phyloP scores from a whole-genome alignment of 1,284 basidiomycete genomes.

The Inonotus hispidus region DNA sequence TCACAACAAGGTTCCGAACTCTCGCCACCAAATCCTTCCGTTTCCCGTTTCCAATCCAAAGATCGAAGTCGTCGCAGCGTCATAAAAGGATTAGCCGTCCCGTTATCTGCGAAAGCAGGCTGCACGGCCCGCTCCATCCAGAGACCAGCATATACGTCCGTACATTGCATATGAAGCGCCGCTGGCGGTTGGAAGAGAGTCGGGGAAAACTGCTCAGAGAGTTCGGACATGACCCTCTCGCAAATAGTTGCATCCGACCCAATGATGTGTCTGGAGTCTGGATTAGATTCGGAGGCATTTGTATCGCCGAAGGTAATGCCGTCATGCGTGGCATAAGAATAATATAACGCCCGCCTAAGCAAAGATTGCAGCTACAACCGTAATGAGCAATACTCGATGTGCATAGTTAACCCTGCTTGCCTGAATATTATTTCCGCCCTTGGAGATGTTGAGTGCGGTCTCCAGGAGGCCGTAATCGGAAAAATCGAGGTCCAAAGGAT shows the following conservation, averaged over 20 bases:
- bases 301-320: slow-evolving; percentile 2
- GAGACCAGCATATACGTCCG: slow-evolving; percentile 57
- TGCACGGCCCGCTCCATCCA: slow-evolving; percentile 66
- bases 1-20: slow-evolving; percentile 34
- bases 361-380: slow-evolving; percentile 4
- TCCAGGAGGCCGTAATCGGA: slow-evolving; percentile 21
- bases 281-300: neutral
- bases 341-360: slow-evolving; percentile 13
- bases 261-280: neutral
- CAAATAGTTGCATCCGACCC: slow-evolving; percentile 8
- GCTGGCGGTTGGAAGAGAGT: slow-evolving; percentile 64
- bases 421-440: neutral
- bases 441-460: neutral
- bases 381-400: neutral
- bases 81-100: slow-evolving; percentile 63
- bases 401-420: neutral
- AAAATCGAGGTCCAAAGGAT: slow-evolving; percentile 25
- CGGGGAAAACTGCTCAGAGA: slow-evolving; percentile 65
- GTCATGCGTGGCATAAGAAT: slow-evolving; percentile 11
- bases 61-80: slow-evolving; percentile 52
- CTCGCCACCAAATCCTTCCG: neutral
- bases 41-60: slow-evolving; percentile 46
- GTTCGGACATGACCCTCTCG: slow-evolving; percentile 23
- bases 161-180: slow-evolving; percentile 65
- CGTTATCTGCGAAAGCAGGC: slow-evolving; percentile 50